Evolutionary conservation across 495 filamentous ascomycete species (phyloP).

Genomic region (Penicillium nucicola): DNA sequence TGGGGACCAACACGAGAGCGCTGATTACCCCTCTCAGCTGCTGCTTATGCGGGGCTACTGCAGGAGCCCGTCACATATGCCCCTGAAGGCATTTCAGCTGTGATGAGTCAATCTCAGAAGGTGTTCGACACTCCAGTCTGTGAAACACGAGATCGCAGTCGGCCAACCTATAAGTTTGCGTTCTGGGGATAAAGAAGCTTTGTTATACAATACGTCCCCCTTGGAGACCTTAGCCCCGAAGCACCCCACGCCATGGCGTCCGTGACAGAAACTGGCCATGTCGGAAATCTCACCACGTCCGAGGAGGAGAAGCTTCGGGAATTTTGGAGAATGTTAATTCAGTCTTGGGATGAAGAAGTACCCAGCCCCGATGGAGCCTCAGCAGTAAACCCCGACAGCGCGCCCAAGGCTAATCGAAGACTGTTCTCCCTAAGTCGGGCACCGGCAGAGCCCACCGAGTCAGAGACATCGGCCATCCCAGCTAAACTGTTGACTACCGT

Average conservation of each 20-base stretch:
- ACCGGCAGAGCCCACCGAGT: slow-evolving; percentile 4
- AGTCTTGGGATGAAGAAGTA: not conserved
- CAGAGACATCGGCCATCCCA: slow-evolving; percentile 13
- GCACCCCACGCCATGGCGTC: not conserved
- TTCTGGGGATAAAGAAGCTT: no score
- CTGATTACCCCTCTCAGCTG: no score
- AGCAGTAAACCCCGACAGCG: not conserved
- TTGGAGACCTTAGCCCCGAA: not conserved
- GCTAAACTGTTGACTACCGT: slow-evolving; percentile 18
- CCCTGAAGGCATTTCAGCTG: no score
- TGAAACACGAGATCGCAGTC: no score
- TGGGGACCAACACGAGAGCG: no score
- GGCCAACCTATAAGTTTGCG: no score
- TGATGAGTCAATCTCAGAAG: no score
- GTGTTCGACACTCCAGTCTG: no score
- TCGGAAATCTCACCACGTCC: not conserved
- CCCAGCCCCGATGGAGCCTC: not conserved
- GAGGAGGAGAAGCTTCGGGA: not conserved
- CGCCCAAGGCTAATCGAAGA: slow-evolving; percentile 3
- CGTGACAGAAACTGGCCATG: not conserved
- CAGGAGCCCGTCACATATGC: no score
- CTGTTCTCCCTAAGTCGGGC: slow-evolving; percentile 19
- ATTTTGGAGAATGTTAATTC: not conserved
- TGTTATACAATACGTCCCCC: no score
- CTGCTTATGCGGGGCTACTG: no score